phyloP scores from a whole-genome alignment of 345 rosid genomes.

The Lepidium sativum region DNA sequence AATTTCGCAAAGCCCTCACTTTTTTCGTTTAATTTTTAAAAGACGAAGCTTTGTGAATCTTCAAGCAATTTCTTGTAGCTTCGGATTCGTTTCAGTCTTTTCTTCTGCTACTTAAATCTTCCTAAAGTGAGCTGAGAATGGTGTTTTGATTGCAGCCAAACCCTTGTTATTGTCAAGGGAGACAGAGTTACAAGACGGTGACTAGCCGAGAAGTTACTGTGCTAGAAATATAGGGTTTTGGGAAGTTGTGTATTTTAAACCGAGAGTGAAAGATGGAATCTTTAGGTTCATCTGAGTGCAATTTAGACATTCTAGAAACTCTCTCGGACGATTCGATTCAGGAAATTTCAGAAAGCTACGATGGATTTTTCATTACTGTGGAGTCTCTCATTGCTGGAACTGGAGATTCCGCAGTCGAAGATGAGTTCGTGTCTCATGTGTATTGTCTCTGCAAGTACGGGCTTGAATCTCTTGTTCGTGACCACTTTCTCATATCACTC shows the following conservation, averaged over 20 bases:
- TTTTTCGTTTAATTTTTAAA: too few species aligned
- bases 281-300: conserved; percentile 28
- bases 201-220: not conserved
- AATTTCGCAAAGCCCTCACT: too few species aligned
- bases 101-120: too few species aligned
- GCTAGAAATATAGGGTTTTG: not conserved
- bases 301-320: conserved; percentile 43
- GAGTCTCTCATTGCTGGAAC: conserved; percentile 45
- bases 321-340: conserved; percentile 42
- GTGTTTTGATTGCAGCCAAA: too few species aligned
- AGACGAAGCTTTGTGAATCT: too few species aligned
- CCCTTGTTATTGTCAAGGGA: too few species aligned
- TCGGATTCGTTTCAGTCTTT: too few species aligned
- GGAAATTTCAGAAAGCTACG: conserved; percentile 52
- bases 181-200: not conserved
- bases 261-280: conserved; percentile 31
- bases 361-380: conserved; percentile 48
- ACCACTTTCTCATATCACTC: conserved; percentile 60
- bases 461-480: conserved; percentile 63
- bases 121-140: too few species aligned
- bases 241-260: not conserved
- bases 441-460: conserved; percentile 58
- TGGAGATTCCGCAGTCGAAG: conserved; percentile 30
- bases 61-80: too few species aligned
- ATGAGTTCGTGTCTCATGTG: conserved; percentile 44